Conservation (phyloP, 306 rosid genomes). For the Mimosa pudica region DNA sequence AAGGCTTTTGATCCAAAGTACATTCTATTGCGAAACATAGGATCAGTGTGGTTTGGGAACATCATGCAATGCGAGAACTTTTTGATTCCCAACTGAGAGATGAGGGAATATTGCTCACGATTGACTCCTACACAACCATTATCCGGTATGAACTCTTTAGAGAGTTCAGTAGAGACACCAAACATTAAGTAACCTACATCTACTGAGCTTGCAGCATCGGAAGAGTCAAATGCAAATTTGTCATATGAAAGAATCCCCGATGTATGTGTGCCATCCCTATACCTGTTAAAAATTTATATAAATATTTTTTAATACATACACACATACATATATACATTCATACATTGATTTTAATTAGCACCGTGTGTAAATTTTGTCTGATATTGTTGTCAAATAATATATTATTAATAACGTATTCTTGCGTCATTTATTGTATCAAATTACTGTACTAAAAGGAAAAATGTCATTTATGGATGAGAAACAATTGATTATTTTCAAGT, state of each 20-base stretch:
- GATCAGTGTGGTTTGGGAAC: neutral
- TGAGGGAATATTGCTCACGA: neutral
- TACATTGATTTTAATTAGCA: no score
- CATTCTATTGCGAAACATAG: slow-evolving; percentile 5
- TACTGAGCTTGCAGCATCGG: neutral
- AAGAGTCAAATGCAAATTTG: neutral
- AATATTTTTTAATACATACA: neutral
- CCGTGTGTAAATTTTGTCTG: no score
- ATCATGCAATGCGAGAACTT: slow-evolving; percentile 38
- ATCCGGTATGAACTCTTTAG: neutral
- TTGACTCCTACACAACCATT: slow-evolving; percentile 30
- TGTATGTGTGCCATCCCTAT: neutral
- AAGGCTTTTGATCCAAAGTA: slow-evolving; percentile 28
- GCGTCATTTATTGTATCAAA: no score
- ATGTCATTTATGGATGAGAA: no score
- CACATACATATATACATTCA: no score
- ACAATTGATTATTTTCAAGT: no score
- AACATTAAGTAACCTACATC: neutral
- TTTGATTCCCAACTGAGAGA: slow-evolving; percentile 30
- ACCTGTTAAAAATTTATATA: neutral
- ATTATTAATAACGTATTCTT: no score
- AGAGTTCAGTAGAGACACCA: neutral
- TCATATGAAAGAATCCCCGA: neutral
- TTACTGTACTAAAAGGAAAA: no score
- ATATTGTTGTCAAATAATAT: neutral